These are phyloP conservation scores for Bauhinia variegata DNA, from an alignment of 306 rosid species.

Conservation along the genomic window DNA sequence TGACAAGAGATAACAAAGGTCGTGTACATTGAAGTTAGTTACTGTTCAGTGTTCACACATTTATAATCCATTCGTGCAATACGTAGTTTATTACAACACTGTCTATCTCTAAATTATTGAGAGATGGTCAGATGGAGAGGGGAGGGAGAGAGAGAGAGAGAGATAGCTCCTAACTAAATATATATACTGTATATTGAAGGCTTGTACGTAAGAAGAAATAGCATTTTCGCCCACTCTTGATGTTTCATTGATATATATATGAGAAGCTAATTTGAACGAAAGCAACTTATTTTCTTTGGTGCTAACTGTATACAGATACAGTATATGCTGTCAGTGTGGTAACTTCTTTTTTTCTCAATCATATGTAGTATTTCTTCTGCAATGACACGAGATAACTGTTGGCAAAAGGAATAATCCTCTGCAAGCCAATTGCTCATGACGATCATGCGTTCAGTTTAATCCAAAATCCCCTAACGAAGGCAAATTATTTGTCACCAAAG, in stretches of 20 bases:
- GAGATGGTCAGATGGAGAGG: too few relatives aligned
- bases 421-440: too few relatives aligned
- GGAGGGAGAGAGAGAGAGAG: not conserved
- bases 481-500: too few relatives aligned
- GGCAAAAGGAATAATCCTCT: too few relatives aligned
- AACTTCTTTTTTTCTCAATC: too few relatives aligned
- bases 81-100: conserved; percentile 21
- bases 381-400: too few relatives aligned
- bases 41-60: conserved; percentile 5
- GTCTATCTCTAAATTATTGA: not conserved
- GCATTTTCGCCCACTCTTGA: conserved; percentile 17
- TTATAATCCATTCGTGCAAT: conserved; percentile 16
- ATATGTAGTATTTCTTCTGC: not conserved
- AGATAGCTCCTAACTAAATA: conserved; percentile 20
- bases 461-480: too few relatives aligned
- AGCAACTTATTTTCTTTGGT: not conserved
- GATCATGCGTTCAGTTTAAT: too few relatives aligned
- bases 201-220: conserved; percentile 23
- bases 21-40: conserved; percentile 30
- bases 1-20: conserved; percentile 44
- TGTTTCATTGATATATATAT: conserved; percentile 3
- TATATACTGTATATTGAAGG: conserved; percentile 25
- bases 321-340: too few relatives aligned
- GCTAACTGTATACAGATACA: not conserved
- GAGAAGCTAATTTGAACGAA: not conserved